Evolutionary conservation across 805 yeast species (phyloP), one percentile per base, ranked within the genome.

Genomic region (Deakozyma indianensis): DNA sequence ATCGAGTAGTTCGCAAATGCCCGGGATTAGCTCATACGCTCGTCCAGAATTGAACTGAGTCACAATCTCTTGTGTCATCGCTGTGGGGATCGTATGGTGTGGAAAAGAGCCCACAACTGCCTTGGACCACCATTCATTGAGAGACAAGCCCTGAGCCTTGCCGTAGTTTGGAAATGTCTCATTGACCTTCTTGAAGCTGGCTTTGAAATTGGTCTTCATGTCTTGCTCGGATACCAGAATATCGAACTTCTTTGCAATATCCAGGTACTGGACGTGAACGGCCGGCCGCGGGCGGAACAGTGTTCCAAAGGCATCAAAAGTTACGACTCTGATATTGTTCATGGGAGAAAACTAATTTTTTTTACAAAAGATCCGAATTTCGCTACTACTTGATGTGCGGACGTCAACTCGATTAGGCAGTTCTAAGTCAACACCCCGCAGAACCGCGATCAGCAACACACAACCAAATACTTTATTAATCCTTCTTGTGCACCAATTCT

Each of bases 401-500:
- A n/a, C n/a, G n/a, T n/a, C n/a, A n/a, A n/a, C n/a, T n/a, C n/a
- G n/a, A n/a, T n/a, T n/a, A n/a, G n/a, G n/a, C n/a, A n/a, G n/a
- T n/a, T n/a, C n/a, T n/a, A n/a, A n/a, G n/a, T n/a, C n/a, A n/a
- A n/a, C n/a, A n/a, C n/a, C n/a, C n/a, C n/a, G n/a, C n/a, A n/a
- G n/a, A n/a, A n/a, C n/a, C n/a, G n/a, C n/a, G n/a, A n/a, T n/a
- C n/a, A n/a, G n/a, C n/a, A n/a, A n/a, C n/a, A n/a, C n/a, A n/a
- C n/a, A n/a, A n/a, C n/a, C n/a, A n/a, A n/a, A n/a, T n/a, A n/a
- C n/a, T n/a, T n/a, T n/a, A n/a, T n/a, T n/a, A n/a, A n/a, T n/a
- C n/a, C n/a, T n/a, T n/a, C n/a, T n/a, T n/a, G n/a, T n/a, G n/a
- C 28, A 75, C 73, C 42, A 87, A 68, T 25, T 74, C 71, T 1